Conservation (phyloP, 2,329 filamentous ascomycete species). For the Aureobasidium sp. region DNA sequence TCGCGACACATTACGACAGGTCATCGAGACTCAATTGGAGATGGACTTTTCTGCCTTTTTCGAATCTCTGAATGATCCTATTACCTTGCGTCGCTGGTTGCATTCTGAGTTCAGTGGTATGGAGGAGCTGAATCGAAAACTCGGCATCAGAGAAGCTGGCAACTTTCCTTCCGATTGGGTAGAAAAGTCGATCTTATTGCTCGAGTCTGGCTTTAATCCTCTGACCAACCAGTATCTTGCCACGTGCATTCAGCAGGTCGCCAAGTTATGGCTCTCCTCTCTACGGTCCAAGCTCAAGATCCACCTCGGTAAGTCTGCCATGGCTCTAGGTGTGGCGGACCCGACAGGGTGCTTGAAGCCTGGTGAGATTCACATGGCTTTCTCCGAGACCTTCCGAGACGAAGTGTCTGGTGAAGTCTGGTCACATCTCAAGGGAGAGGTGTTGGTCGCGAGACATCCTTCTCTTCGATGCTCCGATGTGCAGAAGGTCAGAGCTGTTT, state of each 20-base stretch:
- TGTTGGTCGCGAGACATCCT: slow-evolving; percentile 63
- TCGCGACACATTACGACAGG: slow-evolving; percentile 37
- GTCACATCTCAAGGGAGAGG: slow-evolving; percentile 50
- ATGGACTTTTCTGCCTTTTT: slow-evolving; percentile 48
- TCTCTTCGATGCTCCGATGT: slow-evolving; percentile 66
- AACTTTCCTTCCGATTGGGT: slow-evolving; percentile 46
- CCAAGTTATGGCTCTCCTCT: slow-evolving; percentile 47
- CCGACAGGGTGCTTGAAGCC: slow-evolving; percentile 55
- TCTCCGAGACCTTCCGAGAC: slow-evolving; percentile 55
- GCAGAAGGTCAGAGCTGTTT: slow-evolving; percentile 51
- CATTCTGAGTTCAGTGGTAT: slow-evolving; percentile 39
- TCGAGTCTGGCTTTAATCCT: slow-evolving; percentile 37
- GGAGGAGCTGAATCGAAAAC: slow-evolving; percentile 28
- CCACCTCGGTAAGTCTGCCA: slow-evolving; percentile 44
- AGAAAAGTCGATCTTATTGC: slow-evolving; percentile 49
- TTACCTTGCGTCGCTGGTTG: slow-evolving; percentile 50
- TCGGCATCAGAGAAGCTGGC: slow-evolving; percentile 35
- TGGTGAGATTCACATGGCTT: slow-evolving; percentile 61
- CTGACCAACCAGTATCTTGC: slow-evolving; percentile 19
- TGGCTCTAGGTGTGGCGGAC: slow-evolving; percentile 62
- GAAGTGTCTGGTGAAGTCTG: slow-evolving; percentile 48
- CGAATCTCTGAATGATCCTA: slow-evolving; percentile 44
- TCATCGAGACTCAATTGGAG: slow-evolving; percentile 46
- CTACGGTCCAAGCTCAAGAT: slow-evolving; percentile 29
- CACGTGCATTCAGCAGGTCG: slow-evolving; percentile 38